Base-by-base conservation (phyloP, 331 rosid species). In the Rhamnella rubrinervis region DNA sequence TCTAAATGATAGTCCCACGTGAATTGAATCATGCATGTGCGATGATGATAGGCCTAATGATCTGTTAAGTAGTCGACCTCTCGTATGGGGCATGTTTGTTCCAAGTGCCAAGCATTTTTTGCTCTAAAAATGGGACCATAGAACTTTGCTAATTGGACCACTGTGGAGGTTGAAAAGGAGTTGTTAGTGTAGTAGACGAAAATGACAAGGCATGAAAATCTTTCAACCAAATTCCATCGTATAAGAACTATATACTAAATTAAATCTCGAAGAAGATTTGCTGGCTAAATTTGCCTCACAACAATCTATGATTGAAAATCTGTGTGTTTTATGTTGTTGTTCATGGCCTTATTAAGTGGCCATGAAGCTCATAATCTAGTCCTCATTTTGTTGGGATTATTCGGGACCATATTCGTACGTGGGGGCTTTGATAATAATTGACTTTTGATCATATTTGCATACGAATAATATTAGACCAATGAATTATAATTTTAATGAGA, bases 161-260 rank as follows among this genome's bases (percentile, higher is more conserved):
- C 87, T 14, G 21, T 56, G 51, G 58, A 76, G 71, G 66, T 53
- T 55, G 57, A 63, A 38, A 47, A 80, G 83, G 83, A 82, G 68
- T 69, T 82, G 53, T 74, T 52, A 68, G 75, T 74, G 79, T 71
- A 75, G 76, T 63, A 76, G 66, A 66, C 72, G 93, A 89, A 87
- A 83, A 81, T 69, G 96, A 85, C 88, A 64, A 74, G 81, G 85
- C 88, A 61, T 55, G 61, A 14, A 44, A 77, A 80, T 86, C 88
- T 82, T 78, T 72, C 35, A 31, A 68, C 78, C 83, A 71, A 80
- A 77, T 75, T 79, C 68, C 80, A 72, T 80, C 78, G 77, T 75
- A 46, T 18, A 62, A 31, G 4, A 31, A 31, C 35, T 31, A 25
- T 70, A 63, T 8, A 9, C 49, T 44, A 44, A 44, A 44, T 44